Conservation (phyloP, 305 asterid genomes). For the Fraxinus ornus region DNA sequence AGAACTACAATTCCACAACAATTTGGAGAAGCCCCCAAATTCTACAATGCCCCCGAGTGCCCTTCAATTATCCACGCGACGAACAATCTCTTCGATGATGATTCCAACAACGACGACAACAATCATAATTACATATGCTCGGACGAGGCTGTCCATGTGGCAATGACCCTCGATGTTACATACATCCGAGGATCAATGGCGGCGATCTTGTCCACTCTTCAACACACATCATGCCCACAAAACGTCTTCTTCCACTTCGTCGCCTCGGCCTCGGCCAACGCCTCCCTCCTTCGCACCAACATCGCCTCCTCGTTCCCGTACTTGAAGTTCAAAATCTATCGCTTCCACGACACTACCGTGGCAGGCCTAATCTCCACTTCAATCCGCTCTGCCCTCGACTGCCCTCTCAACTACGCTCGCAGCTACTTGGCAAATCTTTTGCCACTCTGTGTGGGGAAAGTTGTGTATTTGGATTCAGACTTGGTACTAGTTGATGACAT, state of each 20-base stretch:
- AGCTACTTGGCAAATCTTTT: conserved; percentile 71
- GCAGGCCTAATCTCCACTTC: conserved; percentile 82
- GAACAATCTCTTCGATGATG: neutral
- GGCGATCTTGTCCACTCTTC: conserved; percentile 74
- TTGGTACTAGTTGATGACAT: conserved; percentile 81
- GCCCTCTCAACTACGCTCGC: conserved; percentile 86
- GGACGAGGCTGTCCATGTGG: conserved; percentile 58
- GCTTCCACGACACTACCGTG: conserved; percentile 52
- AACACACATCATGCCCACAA: conserved; percentile 83
- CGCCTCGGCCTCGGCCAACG: conserved; percentile 58
- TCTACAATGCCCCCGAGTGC: conserved; percentile 70
- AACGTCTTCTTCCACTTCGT: conserved; percentile 69
- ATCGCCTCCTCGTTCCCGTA: conserved; percentile 68
- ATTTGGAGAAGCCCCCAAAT: conserved; percentile 84
- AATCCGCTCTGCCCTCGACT: conserved; percentile 87
- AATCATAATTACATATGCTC: conserved; percentile 39
- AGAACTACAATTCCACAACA: conserved; percentile 32
- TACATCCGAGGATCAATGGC: conserved; percentile 95
- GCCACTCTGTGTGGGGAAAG: conserved; percentile 65
- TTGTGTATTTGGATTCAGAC: conserved; percentile 84
- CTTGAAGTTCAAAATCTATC: conserved; percentile 58
- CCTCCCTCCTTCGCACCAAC: conserved; percentile 46
- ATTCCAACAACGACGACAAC: neutral
- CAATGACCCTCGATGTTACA: conserved; percentile 81
- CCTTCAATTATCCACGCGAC: conserved; percentile 30